Evolutionary conservation across 306 rosid genomes (phyloP), one percentile per base, ranked within the genome.

Genomic region (Pterocarpus santalinus): DNA sequence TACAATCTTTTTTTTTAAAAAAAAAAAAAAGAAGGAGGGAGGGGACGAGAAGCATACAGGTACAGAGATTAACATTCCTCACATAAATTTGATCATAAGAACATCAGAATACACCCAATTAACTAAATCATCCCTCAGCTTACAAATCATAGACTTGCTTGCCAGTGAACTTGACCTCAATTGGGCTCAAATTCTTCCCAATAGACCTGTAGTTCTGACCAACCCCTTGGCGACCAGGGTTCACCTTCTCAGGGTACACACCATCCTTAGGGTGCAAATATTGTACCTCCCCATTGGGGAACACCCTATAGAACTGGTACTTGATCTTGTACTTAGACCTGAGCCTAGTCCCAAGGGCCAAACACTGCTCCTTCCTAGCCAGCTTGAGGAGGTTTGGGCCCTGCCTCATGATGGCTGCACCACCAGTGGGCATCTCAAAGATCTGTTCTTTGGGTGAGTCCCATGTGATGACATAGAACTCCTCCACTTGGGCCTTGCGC

Each of bases 391-490:
- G 84, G 80, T 96, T 96, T 0, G 98, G 94, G 4, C 99, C 99
- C 56, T 93, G 73, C 81, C 99, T 87, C 99, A 95, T 95, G 47
- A 95, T 93, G 84, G 99, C 99, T 2, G 99, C 98, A 28, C 99
- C 99, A 0, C 99, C 99, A 0, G 99, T 95, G 4, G 98, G 98
- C 99, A 95, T 95, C 87, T 95, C 99, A 69, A 95, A 95, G 63
- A 95, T 90, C 79, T 95, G 99, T 77, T 95, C 99, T 71, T 96
- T 96, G 0, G 98, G 93, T 0, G 97, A 92, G 0, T 92, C 97
- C 99, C 98, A 96, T 8, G 98, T 96, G 65, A 96, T 96, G 0
- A 92, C 99, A 65, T 96, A 93, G 84, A 96, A 96, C 80, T 96
- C 99, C 76, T 96, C 99, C 0, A 92, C 94, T 44, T 96, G 99